Evolutionary conservation across 768 basidiomycete species (phyloP).

Genomic region (Trametes cubensis): DNA sequence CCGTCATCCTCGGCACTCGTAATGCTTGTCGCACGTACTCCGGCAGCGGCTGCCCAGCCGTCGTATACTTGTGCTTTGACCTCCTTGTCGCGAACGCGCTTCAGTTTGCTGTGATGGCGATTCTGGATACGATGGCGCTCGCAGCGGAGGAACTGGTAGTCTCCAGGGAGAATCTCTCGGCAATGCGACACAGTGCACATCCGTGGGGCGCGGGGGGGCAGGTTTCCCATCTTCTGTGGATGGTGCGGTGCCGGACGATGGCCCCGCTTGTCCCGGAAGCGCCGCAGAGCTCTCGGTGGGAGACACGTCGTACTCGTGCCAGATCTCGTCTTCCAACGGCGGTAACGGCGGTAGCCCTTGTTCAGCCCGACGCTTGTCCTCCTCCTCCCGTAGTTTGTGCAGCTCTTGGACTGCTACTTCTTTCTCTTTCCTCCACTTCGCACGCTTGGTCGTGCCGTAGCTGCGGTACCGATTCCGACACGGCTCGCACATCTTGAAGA

Average conservation of each 20-base stretch:
- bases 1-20: background rate
- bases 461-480: slow-evolving; percentile 53
- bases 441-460: slow-evolving; percentile 58
- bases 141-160: slow-evolving; percentile 55
- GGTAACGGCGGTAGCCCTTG: slow-evolving; percentile 43
- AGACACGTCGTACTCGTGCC: slow-evolving; percentile 20
- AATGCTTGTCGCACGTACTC: slow-evolving; percentile 1
- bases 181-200: slow-evolving; percentile 65
- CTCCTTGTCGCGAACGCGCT: slow-evolving; percentile 53
- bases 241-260: background rate
- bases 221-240: slow-evolving; percentile 7
- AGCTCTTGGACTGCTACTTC: slow-evolving; percentile 46
- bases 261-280: background rate
- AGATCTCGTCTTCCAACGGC: slow-evolving; percentile 11
- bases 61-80: slow-evolving; percentile 39
- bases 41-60: slow-evolving; percentile 25
- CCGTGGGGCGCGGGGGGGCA: slow-evolving; percentile 40
- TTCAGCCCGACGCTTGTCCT: slow-evolving; percentile 41
- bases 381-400: slow-evolving; percentile 38
- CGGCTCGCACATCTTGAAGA: slow-evolving; percentile 32
- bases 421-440: slow-evolving; percentile 54
- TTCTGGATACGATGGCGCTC: slow-evolving; percentile 61
- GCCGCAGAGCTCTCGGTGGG: slow-evolving; percentile 10
- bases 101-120: slow-evolving; percentile 53
- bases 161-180: slow-evolving; percentile 49